Conservation (phyloP, 306 rosid species). For the Vigna reflexopilosa region DNA sequence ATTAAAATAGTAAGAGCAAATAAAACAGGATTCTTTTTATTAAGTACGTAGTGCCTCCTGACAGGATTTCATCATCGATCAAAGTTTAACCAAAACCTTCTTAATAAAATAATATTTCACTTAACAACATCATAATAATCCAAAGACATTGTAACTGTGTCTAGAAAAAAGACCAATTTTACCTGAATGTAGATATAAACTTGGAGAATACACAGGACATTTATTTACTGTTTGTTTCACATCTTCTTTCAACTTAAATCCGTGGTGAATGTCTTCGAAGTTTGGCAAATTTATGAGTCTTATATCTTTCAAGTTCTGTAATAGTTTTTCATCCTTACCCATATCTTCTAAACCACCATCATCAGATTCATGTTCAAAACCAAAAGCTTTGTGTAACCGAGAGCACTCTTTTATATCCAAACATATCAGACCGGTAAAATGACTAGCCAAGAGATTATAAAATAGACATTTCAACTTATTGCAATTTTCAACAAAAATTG, state of each 20-base stretch:
- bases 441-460: background rate
- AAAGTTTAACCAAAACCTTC: too few species aligned
- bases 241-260: background rate
- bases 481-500: background rate
- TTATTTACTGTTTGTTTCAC: background rate
- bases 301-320: background rate
- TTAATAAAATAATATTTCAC: too few species aligned
- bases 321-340: background rate
- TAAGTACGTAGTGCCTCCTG: too few species aligned
- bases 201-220: background rate
- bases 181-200: background rate
- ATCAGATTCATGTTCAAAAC: background rate
- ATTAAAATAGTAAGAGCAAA: too few species aligned
- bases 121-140: too few species aligned
- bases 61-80: too few species aligned
- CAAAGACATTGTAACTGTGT: too few species aligned
- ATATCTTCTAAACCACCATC: background rate
- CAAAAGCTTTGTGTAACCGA: background rate
- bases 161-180: background rate
- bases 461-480: background rate
- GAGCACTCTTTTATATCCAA: background rate
- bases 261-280: background rate
- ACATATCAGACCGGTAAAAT: rapidly evolving
- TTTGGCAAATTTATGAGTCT: background rate
- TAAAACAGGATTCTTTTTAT: too few species aligned